Evolutionary conservation across 1,139 yeast species (phyloP).

Genomic region (Kluyveromyces sp.): DNA sequence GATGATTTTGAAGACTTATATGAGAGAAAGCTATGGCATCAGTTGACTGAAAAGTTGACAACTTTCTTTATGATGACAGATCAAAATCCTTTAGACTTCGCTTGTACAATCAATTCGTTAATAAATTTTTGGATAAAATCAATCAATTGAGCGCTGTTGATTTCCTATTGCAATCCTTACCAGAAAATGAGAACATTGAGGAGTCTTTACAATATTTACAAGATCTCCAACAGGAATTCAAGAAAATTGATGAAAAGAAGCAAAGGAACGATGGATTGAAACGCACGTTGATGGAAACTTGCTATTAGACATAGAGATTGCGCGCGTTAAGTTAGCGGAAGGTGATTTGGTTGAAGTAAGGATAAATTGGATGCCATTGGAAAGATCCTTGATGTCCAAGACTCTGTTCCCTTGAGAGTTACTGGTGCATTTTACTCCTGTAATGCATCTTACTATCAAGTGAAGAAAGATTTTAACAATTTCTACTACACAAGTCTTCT

Average conservation of each 20-base stretch:
- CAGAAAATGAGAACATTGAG: conserved; percentile 37
- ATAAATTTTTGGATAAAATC: conserved; percentile 58
- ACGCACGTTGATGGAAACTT: conserved; percentile 37
- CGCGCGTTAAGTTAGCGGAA: conserved; percentile 57
- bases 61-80: conserved; percentile 47
- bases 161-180: conserved; percentile 56
- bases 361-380: conserved; percentile 58
- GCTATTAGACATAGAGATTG: conserved; percentile 68
- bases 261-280: conserved; percentile 29
- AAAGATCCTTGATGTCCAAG: conserved; percentile 49
- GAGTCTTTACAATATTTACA: conserved; percentile 53
- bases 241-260: conserved; percentile 33
- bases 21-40: conserved; percentile 78
- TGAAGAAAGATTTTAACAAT: conserved; percentile 67
- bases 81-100: conserved; percentile 52
- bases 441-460: conserved; percentile 67
- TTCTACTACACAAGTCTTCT: conserved; percentile 65
- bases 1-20: conserved; percentile 78
- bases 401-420: conserved; percentile 59
- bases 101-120: conserved; percentile 65
- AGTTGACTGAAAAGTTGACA: conserved; percentile 63
- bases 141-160: conserved; percentile 74
- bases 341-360: conserved; percentile 59
- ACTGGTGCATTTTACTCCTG: conserved; percentile 81
- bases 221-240: conserved; percentile 39